phyloP scores from a whole-genome alignment of 1,284 basidiomycete species.

The Ustilago hordei region DNA sequence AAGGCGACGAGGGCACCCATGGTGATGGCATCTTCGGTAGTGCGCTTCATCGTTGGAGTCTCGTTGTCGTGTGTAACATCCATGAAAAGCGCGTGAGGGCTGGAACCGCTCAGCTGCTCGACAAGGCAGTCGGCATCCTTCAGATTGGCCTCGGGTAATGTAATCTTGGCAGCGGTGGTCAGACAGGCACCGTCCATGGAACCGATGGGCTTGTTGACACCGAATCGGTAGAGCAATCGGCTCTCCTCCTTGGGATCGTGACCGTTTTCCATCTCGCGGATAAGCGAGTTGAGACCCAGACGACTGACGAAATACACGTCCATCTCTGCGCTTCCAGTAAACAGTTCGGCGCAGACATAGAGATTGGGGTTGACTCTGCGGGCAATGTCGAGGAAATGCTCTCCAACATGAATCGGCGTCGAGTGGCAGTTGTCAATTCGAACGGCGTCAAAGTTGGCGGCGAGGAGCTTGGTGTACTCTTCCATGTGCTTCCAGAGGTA shows the following conservation, averaged over 20 bases:
- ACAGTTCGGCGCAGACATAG: slow-evolving; percentile 95
- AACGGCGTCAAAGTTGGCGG: slow-evolving; percentile 89
- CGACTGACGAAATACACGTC: slow-evolving; percentile 64
- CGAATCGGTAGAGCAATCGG: slow-evolving; percentile 62
- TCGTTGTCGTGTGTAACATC: slow-evolving; percentile 67
- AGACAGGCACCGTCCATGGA: slow-evolving; percentile 63
- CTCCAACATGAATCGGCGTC: slow-evolving; percentile 93
- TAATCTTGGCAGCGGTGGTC: slow-evolving; percentile 73
- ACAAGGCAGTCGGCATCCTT: slow-evolving; percentile 45
- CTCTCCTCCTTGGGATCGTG: slow-evolving; percentile 65
- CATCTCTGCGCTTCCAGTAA: slow-evolving; percentile 94
- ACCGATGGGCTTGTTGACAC: slow-evolving; percentile 65
- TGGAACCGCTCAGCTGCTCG: slow-evolving; percentile 56
- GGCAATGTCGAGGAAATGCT: slow-evolving; percentile 88
- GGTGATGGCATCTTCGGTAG: slow-evolving; percentile 63
- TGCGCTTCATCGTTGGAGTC: slow-evolving; percentile 63
- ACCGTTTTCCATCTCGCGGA: slow-evolving; percentile 66
- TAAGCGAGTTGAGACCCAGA: slow-evolving; percentile 64
- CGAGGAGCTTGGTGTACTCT: slow-evolving; percentile 77
- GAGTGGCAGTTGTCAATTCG: slow-evolving; percentile 98
- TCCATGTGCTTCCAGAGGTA: slow-evolving; percentile 96
- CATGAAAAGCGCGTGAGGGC: slow-evolving; percentile 66
- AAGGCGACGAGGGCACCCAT: slow-evolving; percentile 66
- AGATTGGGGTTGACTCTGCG: slow-evolving; percentile 88
- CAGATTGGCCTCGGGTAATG: slow-evolving; percentile 43